Evolutionary conservation across 257 asterid genomes (phyloP).

Genomic region (Solanum tacnaense): DNA sequence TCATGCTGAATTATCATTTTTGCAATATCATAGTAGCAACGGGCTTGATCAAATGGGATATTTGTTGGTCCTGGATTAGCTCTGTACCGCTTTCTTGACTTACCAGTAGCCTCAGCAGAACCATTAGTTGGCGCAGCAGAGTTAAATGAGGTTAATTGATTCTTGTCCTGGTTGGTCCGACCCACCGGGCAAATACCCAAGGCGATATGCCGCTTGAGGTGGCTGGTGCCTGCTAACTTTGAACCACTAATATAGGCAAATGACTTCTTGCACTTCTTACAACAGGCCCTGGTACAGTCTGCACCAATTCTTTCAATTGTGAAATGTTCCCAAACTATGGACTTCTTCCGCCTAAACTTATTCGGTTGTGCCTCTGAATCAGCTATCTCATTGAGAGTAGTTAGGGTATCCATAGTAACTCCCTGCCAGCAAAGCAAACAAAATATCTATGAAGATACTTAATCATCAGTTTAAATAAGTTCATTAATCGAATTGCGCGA

Average conservation of each 20-base stretch:
- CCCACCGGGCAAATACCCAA: slow-evolving; percentile 65
- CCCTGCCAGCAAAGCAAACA: slow-evolving; percentile 17
- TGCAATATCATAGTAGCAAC: slow-evolving; percentile 41
- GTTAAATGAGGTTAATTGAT: slow-evolving; percentile 13
- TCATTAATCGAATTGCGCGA: neutral
- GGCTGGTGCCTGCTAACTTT: slow-evolving; percentile 86
- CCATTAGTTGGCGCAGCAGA: slow-evolving; percentile 20
- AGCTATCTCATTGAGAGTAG: slow-evolving; percentile 26
- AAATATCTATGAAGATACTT: neutral
- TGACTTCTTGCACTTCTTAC: slow-evolving; percentile 79
- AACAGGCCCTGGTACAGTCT: slow-evolving; percentile 50
- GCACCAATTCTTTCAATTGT: slow-evolving; percentile 37
- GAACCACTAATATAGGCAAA: slow-evolving; percentile 77
- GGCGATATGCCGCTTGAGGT: slow-evolving; percentile 71
- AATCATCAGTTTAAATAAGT: neutral
- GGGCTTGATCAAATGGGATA: slow-evolving; percentile 23
- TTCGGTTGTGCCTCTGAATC: slow-evolving; percentile 40
- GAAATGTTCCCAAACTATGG: slow-evolving; percentile 87
- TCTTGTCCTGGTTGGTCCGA: slow-evolving; percentile 26
- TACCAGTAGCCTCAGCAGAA: slow-evolving; percentile 32
- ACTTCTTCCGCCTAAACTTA: slow-evolving; percentile 68
- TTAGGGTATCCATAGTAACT: slow-evolving; percentile 35
- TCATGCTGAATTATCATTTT: slow-evolving; percentile 72
- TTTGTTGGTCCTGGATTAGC: slow-evolving; percentile 28
- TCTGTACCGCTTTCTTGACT: slow-evolving; percentile 56